Base-by-base conservation (phyloP, 139 green algal species). In the Chlamydomonas asymmetrica region DNA sequence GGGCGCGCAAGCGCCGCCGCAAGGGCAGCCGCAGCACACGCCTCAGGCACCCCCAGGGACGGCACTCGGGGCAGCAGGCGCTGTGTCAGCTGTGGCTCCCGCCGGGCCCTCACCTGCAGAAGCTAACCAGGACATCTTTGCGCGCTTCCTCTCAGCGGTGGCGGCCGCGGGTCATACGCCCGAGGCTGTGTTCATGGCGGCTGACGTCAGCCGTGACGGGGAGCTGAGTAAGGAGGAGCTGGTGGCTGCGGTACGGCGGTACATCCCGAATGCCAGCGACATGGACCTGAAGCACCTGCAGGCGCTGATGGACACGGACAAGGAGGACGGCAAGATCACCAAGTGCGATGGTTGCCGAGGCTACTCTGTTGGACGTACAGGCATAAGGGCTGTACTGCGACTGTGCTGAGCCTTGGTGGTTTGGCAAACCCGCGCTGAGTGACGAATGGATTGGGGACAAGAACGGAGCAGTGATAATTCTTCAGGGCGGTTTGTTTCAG, bases 281-380 rank as follows among this genome's bases (percentile, higher is more conserved):
- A 68, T 73, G 48, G 78, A 84, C 59, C n/a, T 80, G 25, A 72
- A 84, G 72, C 78, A 84, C 71, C 75, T 84, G 37, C 35, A 54
- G 48, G 72, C 56, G 1, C 76, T 80, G 74, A 29, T 74, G 35
- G 74, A 80, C 54, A 61, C 65, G 22, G 74, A 80, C n/a, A 63
- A 63, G 6, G 45, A 52, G 45, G 45, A 25, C 13, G 45, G n/a
- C n/a, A n/a, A n/a, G n/a, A n/a, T n/a, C n/a, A n/a, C n/a, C n/a
- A n/a, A n/a, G n/a, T n/a, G n/a, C n/a, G n/a, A n/a, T n/a, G n/a
- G n/a, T n/a, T n/a, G n/a, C n/a, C n/a, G n/a, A n/a, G n/a, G n/a
- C n/a, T n/a, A n/a, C n/a, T n/a, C n/a, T n/a, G n/a, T n/a, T n/a
- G n/a, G n/a, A n/a, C n/a, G n/a, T n/a, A n/a, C n/a, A n/a, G n/a